Conservation (phyloP, 352 stramenopile genomes). For the Globisporangium recalcitrans region DNA sequence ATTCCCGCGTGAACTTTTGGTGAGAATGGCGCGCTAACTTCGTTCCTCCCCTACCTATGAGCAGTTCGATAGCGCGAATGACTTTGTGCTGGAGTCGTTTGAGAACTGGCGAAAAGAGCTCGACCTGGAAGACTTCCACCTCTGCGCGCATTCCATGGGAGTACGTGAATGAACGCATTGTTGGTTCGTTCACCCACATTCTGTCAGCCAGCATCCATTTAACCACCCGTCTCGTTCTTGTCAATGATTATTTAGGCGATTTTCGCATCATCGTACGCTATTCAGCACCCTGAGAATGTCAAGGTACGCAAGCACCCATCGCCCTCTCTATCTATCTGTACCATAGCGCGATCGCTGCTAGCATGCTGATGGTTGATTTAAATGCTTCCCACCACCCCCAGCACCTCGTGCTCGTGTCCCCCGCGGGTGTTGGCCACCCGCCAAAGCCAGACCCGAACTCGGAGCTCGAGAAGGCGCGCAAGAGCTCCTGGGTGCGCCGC, state of each 20-base stretch:
- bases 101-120: conserved; percentile 79
- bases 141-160: conserved; percentile 81
- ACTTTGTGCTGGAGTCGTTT: conserved; percentile 63
- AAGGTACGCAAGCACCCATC: conserved; percentile 28
- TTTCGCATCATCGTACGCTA: conserved; percentile 70
- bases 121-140: conserved; percentile 55
- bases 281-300: conserved; percentile 55
- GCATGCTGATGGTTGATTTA: neutral
- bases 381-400: conserved; percentile 15
- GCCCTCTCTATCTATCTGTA: neutral
- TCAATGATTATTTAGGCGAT: conserved; percentile 66
- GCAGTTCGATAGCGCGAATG: conserved; percentile 75
- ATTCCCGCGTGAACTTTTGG: neutral
- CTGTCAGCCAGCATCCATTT: no score
- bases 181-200: no score
- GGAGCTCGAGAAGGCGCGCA: conserved; percentile 29
- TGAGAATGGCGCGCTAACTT: neutral
- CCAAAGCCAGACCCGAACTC: conserved; percentile 35
- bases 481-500: conserved; percentile 46
- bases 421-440: conserved; percentile 58
- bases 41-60: neutral
- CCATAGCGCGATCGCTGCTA: neutral
- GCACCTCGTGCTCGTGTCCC: conserved; percentile 75
- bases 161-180: conserved; percentile 25
- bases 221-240: no score